Conservation (phyloP, 2,329 filamentous ascomycete genomes). For the Alternaria atra region DNA sequence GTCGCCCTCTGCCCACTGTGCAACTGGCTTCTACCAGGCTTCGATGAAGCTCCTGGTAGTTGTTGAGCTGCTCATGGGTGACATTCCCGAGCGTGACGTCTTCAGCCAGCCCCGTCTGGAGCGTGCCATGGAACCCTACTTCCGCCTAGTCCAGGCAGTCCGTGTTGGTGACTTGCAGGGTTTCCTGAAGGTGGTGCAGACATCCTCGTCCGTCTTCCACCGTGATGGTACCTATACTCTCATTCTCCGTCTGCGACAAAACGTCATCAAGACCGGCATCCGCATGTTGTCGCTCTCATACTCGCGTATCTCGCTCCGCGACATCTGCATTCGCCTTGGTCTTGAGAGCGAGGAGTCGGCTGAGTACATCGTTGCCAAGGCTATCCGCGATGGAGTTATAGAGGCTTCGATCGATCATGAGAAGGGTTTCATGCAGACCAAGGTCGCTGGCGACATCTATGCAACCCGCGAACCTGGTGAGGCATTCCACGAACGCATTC, state of each 20-base stretch:
- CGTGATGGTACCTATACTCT: constrained; percentile 95
- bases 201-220: constrained; percentile 84
- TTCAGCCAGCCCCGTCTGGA: constrained; percentile 92
- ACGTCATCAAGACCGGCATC: constrained; percentile 99
- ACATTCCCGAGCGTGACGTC: constrained; percentile 93
- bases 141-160: constrained; percentile 92
- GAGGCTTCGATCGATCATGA: constrained; percentile 95
- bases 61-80: constrained; percentile 96
- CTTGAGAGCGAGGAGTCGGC: constrained; percentile 96
- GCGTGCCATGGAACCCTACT: constrained; percentile 88
- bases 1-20: constrained; percentile 87
- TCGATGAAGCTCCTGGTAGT: constrained; percentile 96
- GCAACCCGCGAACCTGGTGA: constrained; percentile 94
- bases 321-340: constrained; percentile 95
- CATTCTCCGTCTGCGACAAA: constrained; percentile 92
- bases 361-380: constrained; percentile 99
- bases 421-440: constrained; percentile 97
- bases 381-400: constrained; percentile 95
- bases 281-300: constrained; percentile 99
- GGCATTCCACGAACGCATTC: constrained; percentile 96
- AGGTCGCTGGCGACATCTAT: constrained; percentile 94
- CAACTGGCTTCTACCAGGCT: constrained; percentile 93
- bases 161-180: constrained; percentile 95
- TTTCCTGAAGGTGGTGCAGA: constrained; percentile 86
- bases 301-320: constrained; percentile 93